A percentile compares a stretch with the other conserved stretches of the same genome.
Evolutionary conservation across 1,284 basidiomycete genomes (phyloP).

Genomic region (Rhodofomes roseus): DNA sequence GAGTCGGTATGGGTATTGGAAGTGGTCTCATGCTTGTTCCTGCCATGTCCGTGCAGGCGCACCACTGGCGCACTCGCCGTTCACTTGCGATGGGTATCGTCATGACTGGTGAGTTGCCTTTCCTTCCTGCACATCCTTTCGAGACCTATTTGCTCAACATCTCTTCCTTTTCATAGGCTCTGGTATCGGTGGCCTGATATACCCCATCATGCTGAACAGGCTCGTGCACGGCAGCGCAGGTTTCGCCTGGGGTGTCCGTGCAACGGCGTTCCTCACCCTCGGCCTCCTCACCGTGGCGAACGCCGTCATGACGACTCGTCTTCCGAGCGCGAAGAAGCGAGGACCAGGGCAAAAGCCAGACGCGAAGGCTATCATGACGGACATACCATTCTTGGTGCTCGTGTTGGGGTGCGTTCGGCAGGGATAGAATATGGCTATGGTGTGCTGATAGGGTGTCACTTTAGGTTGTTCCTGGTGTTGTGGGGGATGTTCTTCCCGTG

Average conservation of each 20-base stretch:
- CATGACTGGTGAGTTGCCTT: slow-evolving; percentile 19
- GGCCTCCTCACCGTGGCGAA: slow-evolving; percentile 13
- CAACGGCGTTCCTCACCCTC: slow-evolving; percentile 11
- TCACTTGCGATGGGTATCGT: slow-evolving; percentile 19
- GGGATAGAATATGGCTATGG: too few species aligned
- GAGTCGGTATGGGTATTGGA: slow-evolving; percentile 41
- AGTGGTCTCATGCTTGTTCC: slow-evolving; percentile 33
- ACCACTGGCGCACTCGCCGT: slow-evolving; percentile 11
- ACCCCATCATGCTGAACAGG: slow-evolving; percentile 28
- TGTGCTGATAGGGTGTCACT: background rate
- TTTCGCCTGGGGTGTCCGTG: slow-evolving; percentile 24
- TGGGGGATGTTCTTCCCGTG: slow-evolving; percentile 11
- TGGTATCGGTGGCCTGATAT: slow-evolving; percentile 23
- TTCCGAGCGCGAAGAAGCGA: slow-evolving; percentile 1
- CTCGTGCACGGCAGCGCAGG: slow-evolving; percentile 21
- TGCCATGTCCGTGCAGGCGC: slow-evolving; percentile 9
- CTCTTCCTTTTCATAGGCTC: slow-evolving; percentile 21
- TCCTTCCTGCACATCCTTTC: background rate
- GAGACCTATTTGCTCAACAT: too few species aligned
- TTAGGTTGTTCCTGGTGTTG: slow-evolving; percentile 2
- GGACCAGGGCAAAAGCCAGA: slow-evolving; percentile 5
- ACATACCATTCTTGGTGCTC: slow-evolving; percentile 18
- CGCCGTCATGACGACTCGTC: slow-evolving; percentile 8
- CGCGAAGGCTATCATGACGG: slow-evolving; percentile 13
- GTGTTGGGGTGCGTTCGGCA: slow-evolving; percentile 15